phyloP scores from a whole-genome alignment of 1,139 yeast genomes.

The Eremothecium coryli region DNA sequence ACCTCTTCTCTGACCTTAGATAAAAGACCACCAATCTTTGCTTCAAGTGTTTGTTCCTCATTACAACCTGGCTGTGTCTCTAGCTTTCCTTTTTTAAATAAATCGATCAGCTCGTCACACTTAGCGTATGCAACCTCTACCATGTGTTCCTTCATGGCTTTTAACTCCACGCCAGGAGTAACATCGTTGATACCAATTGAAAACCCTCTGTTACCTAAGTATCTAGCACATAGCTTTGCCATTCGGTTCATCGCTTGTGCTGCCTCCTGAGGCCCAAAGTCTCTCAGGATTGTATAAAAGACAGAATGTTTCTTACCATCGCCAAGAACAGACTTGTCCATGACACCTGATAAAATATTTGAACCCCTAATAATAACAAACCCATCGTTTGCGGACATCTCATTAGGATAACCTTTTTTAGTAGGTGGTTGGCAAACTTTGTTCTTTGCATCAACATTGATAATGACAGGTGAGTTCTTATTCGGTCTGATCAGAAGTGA shows the following conservation, averaged over 20 bases:
- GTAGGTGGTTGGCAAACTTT: slow-evolving; percentile 78
- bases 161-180: slow-evolving; percentile 79
- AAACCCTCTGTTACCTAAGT: slow-evolving; percentile 88
- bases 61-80: slow-evolving; percentile 99
- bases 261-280: slow-evolving; percentile 92
- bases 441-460: slow-evolving; percentile 89
- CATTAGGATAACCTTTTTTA: slow-evolving; percentile 58
- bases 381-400: slow-evolving; percentile 98
- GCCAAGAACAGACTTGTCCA: slow-evolving; percentile 95
- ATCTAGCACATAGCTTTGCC: slow-evolving; percentile 97
- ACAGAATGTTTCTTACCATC: slow-evolving; percentile 98
- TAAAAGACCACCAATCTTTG: slow-evolving; percentile 89
- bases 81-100: slow-evolving; percentile 73
- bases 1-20: slow-evolving; percentile 98
- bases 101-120: slow-evolving; percentile 84
- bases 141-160: slow-evolving; percentile 70
- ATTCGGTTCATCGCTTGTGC: slow-evolving; percentile 95
- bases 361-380: slow-evolving; percentile 86
- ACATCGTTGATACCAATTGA: slow-evolving; percentile 97
- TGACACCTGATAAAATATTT: slow-evolving; percentile 79
- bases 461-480: slow-evolving; percentile 60
- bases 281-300: slow-evolving; percentile 87
- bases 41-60: slow-evolving; percentile 96
- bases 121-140: slow-evolving; percentile 86
- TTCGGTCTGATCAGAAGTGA: slow-evolving; percentile 82